Evolutionary conservation across 805 yeast species (phyloP).

Genomic region (Candida multigemmis): DNA sequence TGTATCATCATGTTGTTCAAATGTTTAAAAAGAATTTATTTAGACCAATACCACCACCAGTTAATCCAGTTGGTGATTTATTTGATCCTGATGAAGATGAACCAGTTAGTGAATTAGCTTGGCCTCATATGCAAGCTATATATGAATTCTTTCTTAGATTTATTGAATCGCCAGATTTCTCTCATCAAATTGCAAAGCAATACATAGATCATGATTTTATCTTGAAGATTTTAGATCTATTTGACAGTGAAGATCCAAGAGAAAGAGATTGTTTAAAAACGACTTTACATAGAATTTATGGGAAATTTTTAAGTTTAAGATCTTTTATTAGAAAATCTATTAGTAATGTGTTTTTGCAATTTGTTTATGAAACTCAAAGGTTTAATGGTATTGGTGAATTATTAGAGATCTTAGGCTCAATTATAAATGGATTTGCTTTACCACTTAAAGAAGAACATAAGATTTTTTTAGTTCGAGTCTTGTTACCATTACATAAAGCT

Average conservation of each 20-base stretch:
- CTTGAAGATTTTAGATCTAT: conserved; percentile 70
- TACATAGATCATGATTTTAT: conserved; percentile 90
- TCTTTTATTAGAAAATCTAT: conserved; percentile 88
- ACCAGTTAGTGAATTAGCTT: conserved; percentile 90
- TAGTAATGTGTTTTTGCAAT: conserved; percentile 85
- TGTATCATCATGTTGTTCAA: conserved; percentile 78
- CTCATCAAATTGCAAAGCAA: conserved; percentile 86
- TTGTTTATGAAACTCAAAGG: conserved; percentile 89
- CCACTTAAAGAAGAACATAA: conserved; percentile 97
- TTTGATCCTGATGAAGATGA: conserved; percentile 99
- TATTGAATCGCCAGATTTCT: conserved; percentile 90
- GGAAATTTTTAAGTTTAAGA: conserved; percentile 83
- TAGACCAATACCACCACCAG: conserved; percentile 97
- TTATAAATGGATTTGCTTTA: conserved; percentile 94
- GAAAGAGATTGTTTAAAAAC: conserved; percentile 95
- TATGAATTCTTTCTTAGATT: conserved; percentile 91
- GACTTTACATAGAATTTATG: conserved; percentile 91
- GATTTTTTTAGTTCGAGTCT: conserved; percentile 73
- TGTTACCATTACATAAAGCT: conserved; percentile 89
- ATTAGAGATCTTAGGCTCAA: conserved; percentile 89
- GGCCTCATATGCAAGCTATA: conserved; percentile 98
- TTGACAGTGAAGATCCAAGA: conserved; percentile 93
- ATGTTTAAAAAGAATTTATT: conserved; percentile 88
- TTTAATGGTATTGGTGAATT: conserved; percentile 95
- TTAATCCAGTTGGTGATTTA: conserved; percentile 91